Base-by-base conservation (phyloP, 2,329 filamentous ascomycete genomes). In the Fonsecaea pedrosoi region DNA sequence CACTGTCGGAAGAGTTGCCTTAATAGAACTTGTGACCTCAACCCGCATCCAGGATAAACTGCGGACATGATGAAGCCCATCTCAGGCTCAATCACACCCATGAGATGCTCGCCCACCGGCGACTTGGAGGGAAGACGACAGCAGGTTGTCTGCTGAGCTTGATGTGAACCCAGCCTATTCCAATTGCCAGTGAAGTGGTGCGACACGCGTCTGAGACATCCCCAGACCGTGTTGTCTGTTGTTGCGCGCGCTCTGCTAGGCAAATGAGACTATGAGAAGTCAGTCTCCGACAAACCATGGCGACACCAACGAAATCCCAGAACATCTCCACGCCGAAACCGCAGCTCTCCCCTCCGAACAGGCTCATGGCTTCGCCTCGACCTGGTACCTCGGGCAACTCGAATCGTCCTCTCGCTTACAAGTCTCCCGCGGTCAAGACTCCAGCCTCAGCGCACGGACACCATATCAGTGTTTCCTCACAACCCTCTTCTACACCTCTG, bases 351-450 rank as follows among this genome's bases (percentile, higher is more conserved):
- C 82, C 80, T 62, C 80, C 80, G 30, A 81, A 76, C 21, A 77
- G 80, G 67, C 72, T 80, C 50, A 81, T 79, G 37, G 79, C 80
- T 37, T 82, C 80, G 25, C 80, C 80, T 56, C 79, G 77, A 62
- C 80, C 79, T 9, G 75, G 79, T 34, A 78, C 77, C 25, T 56
- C 76, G 75, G 32, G 79, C 62, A 78, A 81, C 73, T 73, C 76
- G 48, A 75, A 75, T 76, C 78, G 32, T 32, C 59, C 68, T 54
- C 73, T 81, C 21, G 77, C 81, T 15, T 78, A 81, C 64, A 82
- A 81, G 70, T 82, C 80, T 6, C 80, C 80, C 2, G 81, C 80
- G 4, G 78, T 77, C 65, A 78, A 77, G 66, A 82, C 80, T 0
- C 81, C 80, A 1, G 79, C 80, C 25, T 78, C 74, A 12, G 76